Evolutionary conservation across 163 green algal species (phyloP), one percentile per base, ranked within the genome.

Genomic region (Scenedesmus sp.): DNA sequence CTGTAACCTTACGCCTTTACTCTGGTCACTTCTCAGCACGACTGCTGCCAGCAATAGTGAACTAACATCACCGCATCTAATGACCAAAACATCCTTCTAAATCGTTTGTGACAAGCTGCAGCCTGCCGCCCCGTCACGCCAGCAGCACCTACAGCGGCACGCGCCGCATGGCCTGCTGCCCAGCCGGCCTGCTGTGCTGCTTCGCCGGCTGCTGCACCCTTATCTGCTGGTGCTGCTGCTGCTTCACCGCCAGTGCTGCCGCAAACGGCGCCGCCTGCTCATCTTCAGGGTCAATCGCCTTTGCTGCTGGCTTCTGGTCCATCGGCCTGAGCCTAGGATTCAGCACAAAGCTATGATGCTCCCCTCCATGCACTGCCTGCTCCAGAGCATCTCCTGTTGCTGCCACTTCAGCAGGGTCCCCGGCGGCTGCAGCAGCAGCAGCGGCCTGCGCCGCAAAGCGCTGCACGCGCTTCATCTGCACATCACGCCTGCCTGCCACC

Each of bases 251-350:
- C 16, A 88, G 52, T 20, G 84, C 84, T 62, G 84, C 60, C 56
- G 62, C 84, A 81, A 81, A 79, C 0, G 84, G 60, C 20, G 84
- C 84, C 52, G 13, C 60, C n/a, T 59, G 16, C n/a, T 79, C 60
- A 60, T 89, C 60, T n/a, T 79, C 84, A 16, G 84, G 34, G 16
- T 89, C 60, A 4, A 89, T 34, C 59, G 84, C 84, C 1, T 79
- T 81, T 52, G 84, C 84, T 60, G 84, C 84, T 89, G 84, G 60
- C 26, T 89, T 81, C 34, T 79, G 55, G 10, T 81, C 84, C 59
- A 89, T 89, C 1, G 84, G 84, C 52, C 83, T 57, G 6, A 88
- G 52, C 83, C 57, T 88, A n/a, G 66, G 26, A 10, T 52, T 79
- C 7, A 60, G 20, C 4, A 54, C 12, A 52, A 62, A 56, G 1